A percentile compares a stretch with the other conserved stretches of the same genome.
phyloP scores from a whole-genome alignment of 1,284 basidiomycete species.

The Mrakiaceae sp. region DNA sequence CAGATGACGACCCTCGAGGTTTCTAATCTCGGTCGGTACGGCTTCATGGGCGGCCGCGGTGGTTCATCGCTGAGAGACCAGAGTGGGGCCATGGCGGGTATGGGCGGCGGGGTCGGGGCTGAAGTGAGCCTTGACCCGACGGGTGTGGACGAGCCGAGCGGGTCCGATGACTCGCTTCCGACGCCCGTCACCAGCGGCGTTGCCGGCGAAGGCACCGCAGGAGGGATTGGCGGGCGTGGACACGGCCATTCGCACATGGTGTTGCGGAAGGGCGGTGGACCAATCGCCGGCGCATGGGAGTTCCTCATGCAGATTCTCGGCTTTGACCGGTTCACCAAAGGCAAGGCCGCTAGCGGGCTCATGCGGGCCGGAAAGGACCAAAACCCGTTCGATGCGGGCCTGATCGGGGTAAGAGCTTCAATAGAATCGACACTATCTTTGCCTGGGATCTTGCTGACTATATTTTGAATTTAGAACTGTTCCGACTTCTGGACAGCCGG shows the following conservation, averaged over 20 bases:
- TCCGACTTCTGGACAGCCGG: slow-evolving; percentile 90
- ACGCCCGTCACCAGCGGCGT: background rate
- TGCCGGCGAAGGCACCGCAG: slow-evolving; percentile 18
- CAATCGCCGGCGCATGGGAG: slow-evolving; percentile 38
- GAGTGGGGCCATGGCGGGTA: slow-evolving; percentile 29
- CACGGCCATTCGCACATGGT: slow-evolving; percentile 29
- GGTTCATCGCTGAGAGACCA: slow-evolving; percentile 42
- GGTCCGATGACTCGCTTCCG: background rate
- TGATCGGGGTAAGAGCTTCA: slow-evolving; percentile 39
- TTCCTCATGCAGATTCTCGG: slow-evolving; percentile 83
- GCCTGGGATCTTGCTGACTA: background rate
- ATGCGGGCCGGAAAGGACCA: slow-evolving; percentile 46
- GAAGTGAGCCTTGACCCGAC: slow-evolving; percentile 24
- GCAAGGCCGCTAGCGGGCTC: slow-evolving; percentile 74
- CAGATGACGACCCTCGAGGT: slow-evolving; percentile 98
- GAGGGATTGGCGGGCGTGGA: slow-evolving; percentile 24
- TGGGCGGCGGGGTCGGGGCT: background rate
- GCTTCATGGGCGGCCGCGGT: slow-evolving; percentile 86
- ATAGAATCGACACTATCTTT: background rate
- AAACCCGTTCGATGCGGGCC: slow-evolving; percentile 88
- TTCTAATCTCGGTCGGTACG: slow-evolving; percentile 84
- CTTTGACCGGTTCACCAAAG: slow-evolving; percentile 83
- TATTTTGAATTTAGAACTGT: slow-evolving; percentile 51
- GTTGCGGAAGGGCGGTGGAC: slow-evolving; percentile 14
- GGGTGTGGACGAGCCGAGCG: slow-evolving; percentile 22